phyloP scores from a whole-genome alignment of 345 rosid species.

The Brassica nigra region DNA sequence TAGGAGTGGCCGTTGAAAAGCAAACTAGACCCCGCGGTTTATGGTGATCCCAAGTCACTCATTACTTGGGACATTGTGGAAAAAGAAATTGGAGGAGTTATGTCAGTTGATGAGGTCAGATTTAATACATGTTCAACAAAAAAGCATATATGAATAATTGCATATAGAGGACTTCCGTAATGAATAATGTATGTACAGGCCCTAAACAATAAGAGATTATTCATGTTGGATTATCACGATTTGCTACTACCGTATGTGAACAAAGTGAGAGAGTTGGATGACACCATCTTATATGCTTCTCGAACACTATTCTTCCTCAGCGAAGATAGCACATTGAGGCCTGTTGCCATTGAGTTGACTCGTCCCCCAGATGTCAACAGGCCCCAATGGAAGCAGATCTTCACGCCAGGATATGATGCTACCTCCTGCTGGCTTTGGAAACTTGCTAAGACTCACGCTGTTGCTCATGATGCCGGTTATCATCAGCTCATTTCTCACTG shows the following conservation, averaged over 20 bases:
- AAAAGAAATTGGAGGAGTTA: slow-evolving; percentile 54
- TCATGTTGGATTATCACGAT: slow-evolving; percentile 42
- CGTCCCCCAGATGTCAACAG: slow-evolving; percentile 56
- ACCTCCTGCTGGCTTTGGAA: slow-evolving; percentile 74
- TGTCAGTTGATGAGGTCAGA: slow-evolving; percentile 57
- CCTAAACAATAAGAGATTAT: slow-evolving; percentile 30
- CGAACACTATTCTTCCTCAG: slow-evolving; percentile 63
- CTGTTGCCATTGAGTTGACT: slow-evolving; percentile 65
- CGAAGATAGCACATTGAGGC: slow-evolving; percentile 55
- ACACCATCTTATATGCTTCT: slow-evolving; percentile 64
- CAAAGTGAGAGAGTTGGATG: slow-evolving; percentile 55
- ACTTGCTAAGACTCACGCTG: slow-evolving; percentile 68
- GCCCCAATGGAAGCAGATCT: slow-evolving; percentile 68
- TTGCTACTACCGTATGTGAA: slow-evolving; percentile 58
- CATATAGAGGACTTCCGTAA: background rate
- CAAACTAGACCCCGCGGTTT: slow-evolving; percentile 61
- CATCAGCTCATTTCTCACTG: slow-evolving; percentile 80
- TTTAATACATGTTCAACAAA: background rate
- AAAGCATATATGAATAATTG: background rate
- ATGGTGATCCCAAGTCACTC: slow-evolving; percentile 65
- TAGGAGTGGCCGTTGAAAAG: slow-evolving; percentile 92
- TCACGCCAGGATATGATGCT: slow-evolving; percentile 44
- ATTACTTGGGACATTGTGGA: slow-evolving; percentile 63
- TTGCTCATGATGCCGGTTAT: slow-evolving; percentile 62
- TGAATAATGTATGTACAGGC: slow-evolving; percentile 17